A percentile compares a stretch with the other conserved stretches of the same genome.
Evolutionary conservation across 1,139 yeast genomes (phyloP).

Genomic region (Magnusiomyces sp.): DNA sequence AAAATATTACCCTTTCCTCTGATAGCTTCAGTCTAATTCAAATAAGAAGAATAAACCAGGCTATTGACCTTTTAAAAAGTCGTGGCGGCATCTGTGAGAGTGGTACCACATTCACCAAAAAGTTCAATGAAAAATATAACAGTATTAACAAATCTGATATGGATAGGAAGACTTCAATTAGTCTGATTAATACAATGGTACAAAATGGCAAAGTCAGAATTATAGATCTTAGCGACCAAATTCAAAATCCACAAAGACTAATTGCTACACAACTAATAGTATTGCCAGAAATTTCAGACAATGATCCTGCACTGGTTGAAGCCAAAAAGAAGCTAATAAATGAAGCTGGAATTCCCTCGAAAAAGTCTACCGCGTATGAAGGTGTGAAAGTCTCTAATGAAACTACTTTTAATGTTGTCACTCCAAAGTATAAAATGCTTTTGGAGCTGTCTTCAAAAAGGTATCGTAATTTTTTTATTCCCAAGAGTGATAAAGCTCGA

Average conservation of each 20-base stretch:
- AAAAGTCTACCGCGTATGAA: too few species aligned
- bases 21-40: not conserved
- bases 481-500: too few species aligned
- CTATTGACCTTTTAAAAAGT: slow-evolving; percentile 27
- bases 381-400: too few species aligned
- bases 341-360: too few species aligned
- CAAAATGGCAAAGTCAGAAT: slow-evolving; percentile 21
- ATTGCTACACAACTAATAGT: too few species aligned
- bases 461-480: too few species aligned
- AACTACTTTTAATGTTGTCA: too few species aligned
- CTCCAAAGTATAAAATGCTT: too few species aligned
- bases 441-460: too few species aligned
- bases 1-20: not conserved
- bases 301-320: too few species aligned
- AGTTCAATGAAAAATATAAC: slow-evolving; percentile 21
- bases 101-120: slow-evolving; percentile 21
- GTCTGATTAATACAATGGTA: slow-evolving; percentile 23
- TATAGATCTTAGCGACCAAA: slow-evolving; percentile 14
- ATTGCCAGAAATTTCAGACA: not conserved
- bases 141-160: slow-evolving; percentile 22
- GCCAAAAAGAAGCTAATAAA: too few species aligned
- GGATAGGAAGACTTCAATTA: slow-evolving; percentile 30
- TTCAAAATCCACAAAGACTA: not conserved
- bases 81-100: slow-evolving; percentile 31
- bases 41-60: slow-evolving; percentile 14